Percentiles rank a stretch among this genome's conserved stretches.
Evolutionary conservation across 192 early-diverging fungal species (phyloP).

Genomic region (Coemansia erecta): DNA sequence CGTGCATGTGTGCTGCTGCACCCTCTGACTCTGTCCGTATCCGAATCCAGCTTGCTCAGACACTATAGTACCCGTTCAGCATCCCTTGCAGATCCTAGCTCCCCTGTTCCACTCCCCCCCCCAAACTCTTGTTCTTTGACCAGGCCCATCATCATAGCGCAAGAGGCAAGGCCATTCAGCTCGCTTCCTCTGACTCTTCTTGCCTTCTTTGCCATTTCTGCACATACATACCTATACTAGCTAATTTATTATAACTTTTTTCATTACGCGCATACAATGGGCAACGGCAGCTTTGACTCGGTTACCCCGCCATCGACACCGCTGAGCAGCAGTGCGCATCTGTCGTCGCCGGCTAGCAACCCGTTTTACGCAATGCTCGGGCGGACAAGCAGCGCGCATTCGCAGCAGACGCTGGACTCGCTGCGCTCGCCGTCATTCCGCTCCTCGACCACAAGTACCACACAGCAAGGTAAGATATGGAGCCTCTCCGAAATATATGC

Average conservation of each 20-base stretch:
- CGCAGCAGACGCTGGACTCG: slow-evolving; percentile 7
- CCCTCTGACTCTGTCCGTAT: too few species aligned
- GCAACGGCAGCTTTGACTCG: not conserved
- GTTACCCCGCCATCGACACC: slow-evolving; percentile 5
- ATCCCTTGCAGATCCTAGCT: too few species aligned
- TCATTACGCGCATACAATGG: not conserved
- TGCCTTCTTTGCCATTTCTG: not conserved
- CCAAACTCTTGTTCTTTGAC: too few species aligned
- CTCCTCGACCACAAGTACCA: not conserved
- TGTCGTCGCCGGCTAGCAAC: slow-evolving; percentile 3
- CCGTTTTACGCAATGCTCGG: slow-evolving; percentile 16
- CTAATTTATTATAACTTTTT: not conserved
- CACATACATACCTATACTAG: not conserved
- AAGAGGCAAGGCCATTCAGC: too few species aligned
- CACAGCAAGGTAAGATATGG: not conserved
- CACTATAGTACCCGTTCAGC: too few species aligned
- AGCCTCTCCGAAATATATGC: too few species aligned
- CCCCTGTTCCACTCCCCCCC: too few species aligned
- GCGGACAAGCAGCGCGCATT: slow-evolving; percentile 14
- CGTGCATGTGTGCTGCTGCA: too few species aligned
- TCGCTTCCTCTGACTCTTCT: not conserved
- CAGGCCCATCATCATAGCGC: too few species aligned
- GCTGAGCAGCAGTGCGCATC: not conserved
- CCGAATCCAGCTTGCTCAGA: too few species aligned
- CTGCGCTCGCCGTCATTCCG: not conserved